Evolutionary conservation across 2,329 filamentous ascomycete genomes (phyloP), one percentile per base, ranked within the genome.

Genomic region (Colletotrichum endophyticum): DNA sequence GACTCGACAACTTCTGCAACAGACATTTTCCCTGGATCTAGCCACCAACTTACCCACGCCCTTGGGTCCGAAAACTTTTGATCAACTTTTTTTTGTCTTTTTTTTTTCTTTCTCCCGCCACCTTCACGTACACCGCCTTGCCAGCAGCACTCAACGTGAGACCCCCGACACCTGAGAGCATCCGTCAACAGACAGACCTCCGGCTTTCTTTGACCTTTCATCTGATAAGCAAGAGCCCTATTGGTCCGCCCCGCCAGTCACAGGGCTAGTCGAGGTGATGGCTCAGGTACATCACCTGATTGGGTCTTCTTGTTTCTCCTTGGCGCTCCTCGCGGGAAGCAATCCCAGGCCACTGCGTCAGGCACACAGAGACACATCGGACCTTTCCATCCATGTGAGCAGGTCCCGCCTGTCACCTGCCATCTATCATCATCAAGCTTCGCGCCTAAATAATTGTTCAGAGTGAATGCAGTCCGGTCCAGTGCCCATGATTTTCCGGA

Each of bases 1-100:
- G 63, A 73, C 69, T 75, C 72, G 39, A 32, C 28, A 57, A 63
- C 70, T 11, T 71, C 53, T 67, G 28, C 61, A 67, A 22, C 62
- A 67, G 53, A 56, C 69, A 57, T 72, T 44, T 75, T 75, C 73
- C 69, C 56, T 72, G 69, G 27, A 63, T 56, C 36, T 63, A n/a
- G 16, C 11, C 36, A 8, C 39, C 69, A 22, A 44, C 69, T 72
- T 16, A 39, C 56, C 73, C 69, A 56, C n/a, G 66, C 19, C 30
- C 25, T 57, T 30, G 72, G 72, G 59, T 64, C 72, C 22, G 19
- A 57, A 57, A 34, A 49, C 67, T 22, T 71, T 61, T 71, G 15
- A 34, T 30, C n/a, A 69, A 56, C 22, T 25, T 56, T 56, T 11
- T 34, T 62, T 9, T 30, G 15, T 53, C 12, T 6, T 12, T 44